These are phyloP conservation scores for Apiospora koreana DNA, from an alignment of 2,329 filamentous ascomycete genomes.

Conservation along the genomic window DNA sequence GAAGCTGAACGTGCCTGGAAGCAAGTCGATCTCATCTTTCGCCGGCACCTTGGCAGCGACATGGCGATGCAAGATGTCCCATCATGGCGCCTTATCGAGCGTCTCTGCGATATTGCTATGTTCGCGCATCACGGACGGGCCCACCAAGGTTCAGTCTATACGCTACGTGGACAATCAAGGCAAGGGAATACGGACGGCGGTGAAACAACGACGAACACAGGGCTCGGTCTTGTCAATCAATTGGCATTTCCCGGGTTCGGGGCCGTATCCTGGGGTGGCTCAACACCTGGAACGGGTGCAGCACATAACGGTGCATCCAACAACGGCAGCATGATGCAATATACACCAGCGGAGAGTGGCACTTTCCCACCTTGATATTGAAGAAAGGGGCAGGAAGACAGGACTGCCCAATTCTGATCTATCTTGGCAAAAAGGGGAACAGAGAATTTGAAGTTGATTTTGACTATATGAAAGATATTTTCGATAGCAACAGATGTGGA, in stretches of 20 bases:
- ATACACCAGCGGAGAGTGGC: neutral
- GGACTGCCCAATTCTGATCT: neutral
- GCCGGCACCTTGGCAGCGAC: conserved; percentile 20
- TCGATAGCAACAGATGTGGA: no score
- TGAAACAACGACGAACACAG: neutral
- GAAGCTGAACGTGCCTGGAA: conserved; percentile 20
- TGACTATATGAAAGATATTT: no score
- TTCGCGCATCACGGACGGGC: conserved; percentile 14
- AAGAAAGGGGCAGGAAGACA: neutral
- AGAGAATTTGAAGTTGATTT: no score
- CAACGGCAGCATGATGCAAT: neutral
- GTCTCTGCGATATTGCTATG: conserved; percentile 22
- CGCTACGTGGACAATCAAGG: neutral
- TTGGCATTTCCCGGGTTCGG: neutral
- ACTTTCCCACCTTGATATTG: neutral
- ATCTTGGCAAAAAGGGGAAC: no score
- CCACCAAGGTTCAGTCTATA: neutral
- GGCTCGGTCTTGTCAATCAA: neutral
- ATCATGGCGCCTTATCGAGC: conserved; percentile 21
- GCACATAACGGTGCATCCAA: neutral
- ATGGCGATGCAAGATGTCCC: conserved; percentile 19
- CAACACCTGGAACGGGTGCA: neutral
- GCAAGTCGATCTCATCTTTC: conserved; percentile 21
- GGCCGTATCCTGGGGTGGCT: neutral
- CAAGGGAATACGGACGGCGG: neutral